These are phyloP conservation scores for Taphrina pruni DNA, from an alignment of 1,139 yeast genomes.

Conservation along the genomic window DNA sequence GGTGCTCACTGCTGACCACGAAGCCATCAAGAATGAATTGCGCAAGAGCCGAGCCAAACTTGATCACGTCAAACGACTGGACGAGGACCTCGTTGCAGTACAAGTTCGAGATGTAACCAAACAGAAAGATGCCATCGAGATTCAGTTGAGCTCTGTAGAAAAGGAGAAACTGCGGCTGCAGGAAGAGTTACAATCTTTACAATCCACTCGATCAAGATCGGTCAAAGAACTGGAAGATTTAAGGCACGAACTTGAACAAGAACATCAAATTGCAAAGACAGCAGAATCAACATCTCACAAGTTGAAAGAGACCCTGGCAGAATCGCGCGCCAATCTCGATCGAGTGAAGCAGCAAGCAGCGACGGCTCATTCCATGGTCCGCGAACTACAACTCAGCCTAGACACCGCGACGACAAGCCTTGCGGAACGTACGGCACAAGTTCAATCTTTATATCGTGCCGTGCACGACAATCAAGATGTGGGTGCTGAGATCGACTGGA, in stretches of 20 bases:
- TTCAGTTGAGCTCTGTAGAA: slow-evolving; percentile 3
- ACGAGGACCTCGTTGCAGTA: slow-evolving; percentile 25
- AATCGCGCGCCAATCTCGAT: slow-evolving; percentile 27
- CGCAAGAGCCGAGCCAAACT: slow-evolving; percentile 23
- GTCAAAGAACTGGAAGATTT: slow-evolving; percentile 35
- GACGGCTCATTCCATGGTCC: slow-evolving; percentile 22
- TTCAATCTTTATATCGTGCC: slow-evolving; percentile 24
- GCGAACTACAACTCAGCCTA: slow-evolving; percentile 16
- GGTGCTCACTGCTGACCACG: slow-evolving; percentile 11
- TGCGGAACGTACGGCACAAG: slow-evolving; percentile 28
- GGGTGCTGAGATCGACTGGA: slow-evolving; percentile 8
- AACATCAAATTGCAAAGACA: slow-evolving; percentile 31
- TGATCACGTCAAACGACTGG: slow-evolving; percentile 26
- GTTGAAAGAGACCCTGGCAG: slow-evolving; percentile 16
- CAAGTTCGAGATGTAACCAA: slow-evolving; percentile 32
- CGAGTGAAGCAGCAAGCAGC: slow-evolving; percentile 30
- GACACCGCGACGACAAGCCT: slow-evolving; percentile 18
- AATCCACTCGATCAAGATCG: slow-evolving; percentile 12
- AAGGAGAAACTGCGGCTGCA: background rate
- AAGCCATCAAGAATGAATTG: slow-evolving; percentile 18
- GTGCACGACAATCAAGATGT: slow-evolving; percentile 4
- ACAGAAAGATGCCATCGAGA: slow-evolving; percentile 24
- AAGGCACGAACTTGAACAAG: slow-evolving; percentile 28
- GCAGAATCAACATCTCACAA: slow-evolving; percentile 18
- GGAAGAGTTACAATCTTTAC: slow-evolving; percentile 15